phyloP scores from a whole-genome alignment of 2,329 filamentous ascomycete genomes.

The Celoporthe dispersa region DNA sequence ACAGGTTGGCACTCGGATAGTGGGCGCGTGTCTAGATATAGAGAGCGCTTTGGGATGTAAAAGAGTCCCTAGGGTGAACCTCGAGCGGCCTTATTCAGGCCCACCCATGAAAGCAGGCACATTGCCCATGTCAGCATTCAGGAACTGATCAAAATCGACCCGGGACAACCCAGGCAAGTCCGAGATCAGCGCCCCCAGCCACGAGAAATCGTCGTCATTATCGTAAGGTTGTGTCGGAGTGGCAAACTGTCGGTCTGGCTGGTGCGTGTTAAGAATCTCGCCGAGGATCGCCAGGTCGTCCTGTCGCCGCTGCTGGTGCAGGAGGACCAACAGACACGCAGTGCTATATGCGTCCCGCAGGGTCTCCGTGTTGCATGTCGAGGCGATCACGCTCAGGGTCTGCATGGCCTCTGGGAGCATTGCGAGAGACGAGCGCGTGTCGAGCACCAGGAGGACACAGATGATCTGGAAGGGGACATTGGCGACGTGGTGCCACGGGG shows the following conservation, averaged over 20 bases:
- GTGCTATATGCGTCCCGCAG: slow-evolving; percentile 59
- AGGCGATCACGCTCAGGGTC: slow-evolving; percentile 46
- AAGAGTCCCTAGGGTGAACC: no score
- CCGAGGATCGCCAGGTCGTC: slow-evolving; percentile 44
- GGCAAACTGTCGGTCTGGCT: slow-evolving; percentile 33
- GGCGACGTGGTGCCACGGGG: slow-evolving; percentile 63
- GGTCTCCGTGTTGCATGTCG: slow-evolving; percentile 49
- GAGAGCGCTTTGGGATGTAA: no score
- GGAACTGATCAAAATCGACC: slow-evolving; percentile 47
- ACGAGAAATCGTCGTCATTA: slow-evolving; percentile 43
- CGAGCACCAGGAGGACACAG: slow-evolving; percentile 59
- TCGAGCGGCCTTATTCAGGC: slow-evolving; percentile 1
- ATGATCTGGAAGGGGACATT: slow-evolving; percentile 65
- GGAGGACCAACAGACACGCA: slow-evolving; percentile 55
- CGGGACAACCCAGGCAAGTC: slow-evolving; percentile 50
- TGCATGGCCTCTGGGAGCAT: slow-evolving; percentile 56
- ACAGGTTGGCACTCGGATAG: background rate
- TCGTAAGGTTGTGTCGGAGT: slow-evolving; percentile 12
- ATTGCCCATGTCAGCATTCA: slow-evolving; percentile 28
- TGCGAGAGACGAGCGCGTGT: slow-evolving; percentile 52
- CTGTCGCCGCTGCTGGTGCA: slow-evolving; percentile 57
- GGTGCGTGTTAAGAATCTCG: slow-evolving; percentile 45
- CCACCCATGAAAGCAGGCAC: slow-evolving; percentile 18
- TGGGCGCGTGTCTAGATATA: background rate
- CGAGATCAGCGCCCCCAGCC: slow-evolving; percentile 48